Evolutionary conservation across 2,329 filamentous ascomycete species (phyloP), one percentile per base, ranked within the genome.

Genomic region (Tolypocladium album): DNA sequence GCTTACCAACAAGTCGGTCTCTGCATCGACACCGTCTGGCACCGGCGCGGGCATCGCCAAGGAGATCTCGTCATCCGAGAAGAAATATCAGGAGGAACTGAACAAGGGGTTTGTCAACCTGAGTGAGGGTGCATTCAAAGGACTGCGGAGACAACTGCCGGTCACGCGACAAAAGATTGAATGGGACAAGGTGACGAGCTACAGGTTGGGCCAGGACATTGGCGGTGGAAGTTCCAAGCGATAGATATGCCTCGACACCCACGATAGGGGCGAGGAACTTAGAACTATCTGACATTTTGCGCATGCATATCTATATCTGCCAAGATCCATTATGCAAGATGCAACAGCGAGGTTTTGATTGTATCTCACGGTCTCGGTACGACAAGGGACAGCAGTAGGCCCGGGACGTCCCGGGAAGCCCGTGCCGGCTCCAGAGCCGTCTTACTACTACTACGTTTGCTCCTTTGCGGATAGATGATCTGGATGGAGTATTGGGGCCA

Each of bases 141-240:
- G 87, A 2, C 76, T 99, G 72, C 85, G 94, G 70, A 85, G 94
- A 75, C 94, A 97, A 77, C 78, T 99, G 72, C 94, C 94, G 0
- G 92, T 99, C 62, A 99, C 94, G 63, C 87, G 94, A 71, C 94
- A 99, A 80, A 97, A 97, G 83, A 93, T 99, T 67, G 94, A 99
- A 77, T 99, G 94, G 94, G 93, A 99, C 75, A 97, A 96, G 80
- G 90, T 99, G 66, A 88, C 90, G 55, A 92, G 91, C 67, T 99
- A 99, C 78, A 82, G 91, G 62, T 79, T 96, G 66, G 89, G 89
- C 34, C 88, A 91, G 74, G 88, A 90, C 70, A 90, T 91, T 73
- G 86, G 87, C 22, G 87, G 88, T 57, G 86, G 86, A 58, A 85
- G 84, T 67, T 78, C 78, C 56, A 79, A 78, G 70, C 76, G 79